phyloP scores from a whole-genome alignment of 2,329 filamentous ascomycete genomes.

The Herpotrichia juniperi region DNA sequence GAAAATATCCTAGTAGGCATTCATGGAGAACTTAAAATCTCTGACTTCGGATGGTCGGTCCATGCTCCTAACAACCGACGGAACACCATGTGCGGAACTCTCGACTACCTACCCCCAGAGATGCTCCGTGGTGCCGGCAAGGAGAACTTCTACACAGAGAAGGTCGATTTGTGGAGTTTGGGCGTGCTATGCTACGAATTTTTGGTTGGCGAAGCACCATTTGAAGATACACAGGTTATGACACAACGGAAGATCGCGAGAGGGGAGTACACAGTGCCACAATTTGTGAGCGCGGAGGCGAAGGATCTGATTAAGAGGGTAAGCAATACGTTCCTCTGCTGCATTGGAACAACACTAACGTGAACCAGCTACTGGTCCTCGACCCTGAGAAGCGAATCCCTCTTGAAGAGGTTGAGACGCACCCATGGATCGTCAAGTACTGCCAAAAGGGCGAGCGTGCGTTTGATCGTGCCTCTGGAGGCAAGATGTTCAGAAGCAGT shows the following conservation, averaged over 20 bases:
- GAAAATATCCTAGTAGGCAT: conserved; percentile 97
- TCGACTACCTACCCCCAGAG: conserved; percentile 97
- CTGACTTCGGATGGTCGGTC: conserved; percentile 97
- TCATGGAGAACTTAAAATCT: conserved; percentile 98
- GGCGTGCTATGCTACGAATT: conserved; percentile 97
- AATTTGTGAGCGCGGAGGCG: conserved; percentile 88
- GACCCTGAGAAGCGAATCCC: conserved; percentile 93
- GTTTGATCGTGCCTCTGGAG: conserved; percentile 35
- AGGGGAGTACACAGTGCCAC: conserved; percentile 90
- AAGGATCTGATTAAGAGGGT: conserved; percentile 91
- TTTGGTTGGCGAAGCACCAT: conserved; percentile 91
- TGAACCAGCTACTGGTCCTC: conserved; percentile 70
- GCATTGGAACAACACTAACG: conserved; percentile 12
- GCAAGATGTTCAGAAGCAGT: conserved; percentile 35
- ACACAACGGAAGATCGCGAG: conserved; percentile 88
- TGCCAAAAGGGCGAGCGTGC: conserved; percentile 62
- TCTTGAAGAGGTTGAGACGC: conserved; percentile 83
- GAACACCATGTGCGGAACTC: conserved; percentile 94
- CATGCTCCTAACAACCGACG: conserved; percentile 94
- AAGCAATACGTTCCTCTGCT: conserved; percentile 34
- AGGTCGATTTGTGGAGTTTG: conserved; percentile 95
- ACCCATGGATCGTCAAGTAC: conserved; percentile 98
- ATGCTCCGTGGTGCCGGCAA: conserved; percentile 84
- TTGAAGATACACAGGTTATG: conserved; percentile 94
- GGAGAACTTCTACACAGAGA: conserved; percentile 91